A percentile compares a stretch with the other conserved stretches of the same genome.
phyloP scores from a whole-genome alignment of 2,329 filamentous ascomycete species.

The Neopestalotiopsis sp. region DNA sequence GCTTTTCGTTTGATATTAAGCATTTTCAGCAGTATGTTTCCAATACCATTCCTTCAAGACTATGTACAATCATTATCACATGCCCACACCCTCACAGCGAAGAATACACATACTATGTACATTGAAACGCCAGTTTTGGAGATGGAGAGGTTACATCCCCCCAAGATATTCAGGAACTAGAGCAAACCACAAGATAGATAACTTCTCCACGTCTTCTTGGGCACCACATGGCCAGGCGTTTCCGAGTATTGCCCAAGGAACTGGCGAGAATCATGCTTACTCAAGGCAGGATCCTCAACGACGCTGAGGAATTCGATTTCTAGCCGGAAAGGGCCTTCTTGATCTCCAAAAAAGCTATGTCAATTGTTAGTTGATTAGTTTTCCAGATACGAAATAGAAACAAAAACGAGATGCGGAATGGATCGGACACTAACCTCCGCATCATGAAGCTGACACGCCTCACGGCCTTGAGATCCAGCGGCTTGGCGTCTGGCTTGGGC shows the following conservation, averaged over 20 bases:
- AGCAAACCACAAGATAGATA: not conserved
- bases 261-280: not conserved
- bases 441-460: constrained; percentile 80
- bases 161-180: not conserved
- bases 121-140: not conserved
- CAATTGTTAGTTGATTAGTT: constrained; percentile 19
- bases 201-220: not conserved
- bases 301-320: constrained; percentile 61
- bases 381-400: too few relatives aligned
- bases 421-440: constrained; percentile 65
- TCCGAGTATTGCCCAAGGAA: not conserved
- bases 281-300: not conserved
- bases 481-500: constrained; percentile 62
- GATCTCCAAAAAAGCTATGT: constrained; percentile 74
- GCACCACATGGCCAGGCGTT: not conserved
- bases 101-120: not conserved
- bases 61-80: too few relatives aligned
- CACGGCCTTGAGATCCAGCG: constrained; percentile 64
- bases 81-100: too few relatives aligned
- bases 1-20: not conserved
- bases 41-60: too few relatives aligned
- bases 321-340: constrained; percentile 71
- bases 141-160: too few relatives aligned
- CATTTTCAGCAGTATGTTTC: too few relatives aligned
- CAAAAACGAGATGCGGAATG: not conserved